Base-by-base conservation (phyloP, 2,329 filamentous ascomycete species). In the Coniella vitis region DNA sequence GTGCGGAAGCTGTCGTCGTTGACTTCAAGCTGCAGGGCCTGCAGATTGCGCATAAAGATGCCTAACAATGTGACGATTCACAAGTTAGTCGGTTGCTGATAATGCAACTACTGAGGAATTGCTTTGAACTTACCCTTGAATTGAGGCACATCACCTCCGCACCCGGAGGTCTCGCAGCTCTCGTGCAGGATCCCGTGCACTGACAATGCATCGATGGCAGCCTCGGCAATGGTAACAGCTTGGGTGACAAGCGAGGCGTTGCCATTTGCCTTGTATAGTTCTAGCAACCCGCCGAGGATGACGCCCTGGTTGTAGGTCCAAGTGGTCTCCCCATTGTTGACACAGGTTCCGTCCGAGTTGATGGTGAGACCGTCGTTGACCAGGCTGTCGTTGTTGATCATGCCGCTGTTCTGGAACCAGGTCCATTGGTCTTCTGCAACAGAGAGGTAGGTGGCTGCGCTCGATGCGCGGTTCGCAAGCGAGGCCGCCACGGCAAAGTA, bases 11-110 rank as follows among this genome's bases (percentile, higher is more conserved):
- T 61, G 3, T 69, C 61, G 34, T 75, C 66, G 0, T 76, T 75
- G 1, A 71, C 72, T 3, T 64, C 74, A 1, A 65, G 58, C 10
- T 83, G 70, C 48, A 88, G 61, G 38, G 74, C 72, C 46, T 70
- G 66, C 34, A 87, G 63, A 56, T 85, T 86, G 4, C 84, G 74
- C 48, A 79, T 73, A 55, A 87, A 86, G 20, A 87, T 69, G 9
- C 84, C 51, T 53, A 39, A 21, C 13, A 10, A 34, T 38, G 4
- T 16, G 22, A 39, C 20, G 25, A 19, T 14, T 10, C 13, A 22
- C 36, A n/a, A 21, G 31, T 34, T 7, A 39, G 31, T 16, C 29
- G n/a, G 17, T 13, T 25, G 16, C 29, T 8, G 34, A n/a, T 7
- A 16, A 20, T 9, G 21, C 12, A 37, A 1, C n/a, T 39, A 37